A percentile compares a stretch with the other conserved stretches of the same genome.
phyloP scores from a whole-genome alignment of 805 yeast genomes.

The Wickerhamiella spandovensis region DNA sequence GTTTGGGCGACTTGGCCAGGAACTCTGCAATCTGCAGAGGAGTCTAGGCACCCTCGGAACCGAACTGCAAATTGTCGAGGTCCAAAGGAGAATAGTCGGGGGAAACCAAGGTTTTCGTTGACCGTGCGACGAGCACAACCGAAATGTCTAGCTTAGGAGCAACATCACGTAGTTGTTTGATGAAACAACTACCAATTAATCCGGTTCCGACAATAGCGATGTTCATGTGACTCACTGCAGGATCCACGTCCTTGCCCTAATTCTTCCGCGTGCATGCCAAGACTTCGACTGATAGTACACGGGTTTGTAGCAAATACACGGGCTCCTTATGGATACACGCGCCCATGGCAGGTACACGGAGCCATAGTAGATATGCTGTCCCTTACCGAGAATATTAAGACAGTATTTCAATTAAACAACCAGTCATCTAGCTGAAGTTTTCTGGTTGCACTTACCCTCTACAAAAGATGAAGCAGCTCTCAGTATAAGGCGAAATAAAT shows the following conservation, averaged over 20 bases:
- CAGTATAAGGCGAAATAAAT: too few species aligned
- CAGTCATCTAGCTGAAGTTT: too few species aligned
- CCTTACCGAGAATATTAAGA: too few species aligned
- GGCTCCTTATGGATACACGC: too few species aligned
- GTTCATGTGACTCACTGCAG: neutral
- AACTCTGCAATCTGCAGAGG: constrained; percentile 46
- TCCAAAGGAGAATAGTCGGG: constrained; percentile 60
- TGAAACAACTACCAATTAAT: constrained; percentile 86
- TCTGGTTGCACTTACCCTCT: too few species aligned
- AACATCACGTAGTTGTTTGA: constrained; percentile 52
- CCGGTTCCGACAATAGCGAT: constrained; percentile 44
- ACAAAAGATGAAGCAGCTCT: too few species aligned
- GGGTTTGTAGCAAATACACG: neutral
- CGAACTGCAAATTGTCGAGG: constrained; percentile 42
- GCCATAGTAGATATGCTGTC: too few species aligned
- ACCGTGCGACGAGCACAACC: constrained; percentile 67
- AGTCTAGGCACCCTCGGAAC: constrained; percentile 37
- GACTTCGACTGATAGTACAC: too few species aligned
- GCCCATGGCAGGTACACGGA: too few species aligned
- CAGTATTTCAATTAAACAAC: too few species aligned
- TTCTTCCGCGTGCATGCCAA: too few species aligned
- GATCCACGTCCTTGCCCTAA: neutral
- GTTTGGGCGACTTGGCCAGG: constrained; percentile 52
- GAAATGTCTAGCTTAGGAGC: constrained; percentile 47
- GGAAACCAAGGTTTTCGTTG: constrained; percentile 55